These are phyloP conservation scores for Diaporthe sp. DNA, from an alignment of 2,329 filamentous ascomycete genomes.

Conservation along the genomic window DNA sequence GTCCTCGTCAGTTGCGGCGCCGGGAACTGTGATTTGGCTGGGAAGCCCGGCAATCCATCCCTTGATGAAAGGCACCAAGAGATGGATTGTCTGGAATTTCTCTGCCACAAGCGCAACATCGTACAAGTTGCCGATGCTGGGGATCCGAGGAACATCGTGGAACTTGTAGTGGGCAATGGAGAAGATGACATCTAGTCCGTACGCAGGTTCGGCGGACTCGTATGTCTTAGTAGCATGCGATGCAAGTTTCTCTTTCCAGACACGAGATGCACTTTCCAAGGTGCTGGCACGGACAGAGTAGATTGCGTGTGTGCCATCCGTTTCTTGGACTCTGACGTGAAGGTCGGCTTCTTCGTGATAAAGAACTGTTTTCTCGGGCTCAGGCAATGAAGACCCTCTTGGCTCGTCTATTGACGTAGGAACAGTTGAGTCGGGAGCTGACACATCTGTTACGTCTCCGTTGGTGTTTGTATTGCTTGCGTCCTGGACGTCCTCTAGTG, in stretches of 20 bases:
- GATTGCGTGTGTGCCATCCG: conserved; percentile 13
- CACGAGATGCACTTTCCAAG: conserved; percentile 42
- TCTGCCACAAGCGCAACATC: conserved; percentile 43
- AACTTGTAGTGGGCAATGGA: conserved; percentile 47
- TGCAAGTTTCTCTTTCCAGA: conserved; percentile 38
- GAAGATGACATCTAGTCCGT: conserved; percentile 44
- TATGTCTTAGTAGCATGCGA: conserved; percentile 26
- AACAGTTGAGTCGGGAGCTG: neutral
- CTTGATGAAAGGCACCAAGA: conserved; percentile 44
- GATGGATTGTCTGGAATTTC: conserved; percentile 44
- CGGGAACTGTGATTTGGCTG: conserved; percentile 39
- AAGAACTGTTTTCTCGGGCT: conserved; percentile 22
- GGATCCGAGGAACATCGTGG: conserved; percentile 42
- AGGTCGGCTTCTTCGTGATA: conserved; percentile 45
- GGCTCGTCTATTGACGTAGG: conserved; percentile 31
- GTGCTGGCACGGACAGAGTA: conserved; percentile 43
- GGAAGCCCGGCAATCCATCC: conserved; percentile 42
- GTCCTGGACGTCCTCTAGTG: neutral
- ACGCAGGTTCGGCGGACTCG: conserved; percentile 30
- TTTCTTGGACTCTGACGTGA: conserved; percentile 39
- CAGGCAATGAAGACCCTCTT: neutral
- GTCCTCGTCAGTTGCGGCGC: conserved; percentile 40
- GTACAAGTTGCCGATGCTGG: conserved; percentile 42
- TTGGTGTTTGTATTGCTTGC: neutral
- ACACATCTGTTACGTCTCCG: neutral